A percentile compares a stretch with the other conserved stretches of the same genome.
Conservation (phyloP, 2,329 filamentous ascomycete genomes). For the Colletotrichum limetticola region DNA sequence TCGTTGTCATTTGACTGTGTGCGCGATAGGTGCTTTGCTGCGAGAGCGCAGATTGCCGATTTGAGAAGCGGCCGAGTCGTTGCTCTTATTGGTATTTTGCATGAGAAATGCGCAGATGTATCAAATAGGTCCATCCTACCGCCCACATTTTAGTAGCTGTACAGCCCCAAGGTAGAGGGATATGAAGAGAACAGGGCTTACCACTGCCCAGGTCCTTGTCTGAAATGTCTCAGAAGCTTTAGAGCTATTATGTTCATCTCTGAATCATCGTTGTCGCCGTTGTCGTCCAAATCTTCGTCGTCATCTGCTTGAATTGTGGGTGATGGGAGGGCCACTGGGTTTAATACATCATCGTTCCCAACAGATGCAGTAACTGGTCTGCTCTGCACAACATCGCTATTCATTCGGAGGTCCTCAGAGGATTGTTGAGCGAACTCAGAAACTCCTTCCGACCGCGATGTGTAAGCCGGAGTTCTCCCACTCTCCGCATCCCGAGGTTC, state of each 20-base stretch:
- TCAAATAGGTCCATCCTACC: constrained; percentile 63
- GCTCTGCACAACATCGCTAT: no score
- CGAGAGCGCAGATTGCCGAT: constrained; percentile 66
- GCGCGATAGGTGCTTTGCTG: constrained; percentile 72
- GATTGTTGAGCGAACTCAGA: no score
- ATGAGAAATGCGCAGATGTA: constrained; percentile 68
- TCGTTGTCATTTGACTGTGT: constrained; percentile 59
- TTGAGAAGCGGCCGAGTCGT: constrained; percentile 56
- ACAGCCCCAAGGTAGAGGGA: no score
- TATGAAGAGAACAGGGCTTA: neutral
- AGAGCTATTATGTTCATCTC: neutral
- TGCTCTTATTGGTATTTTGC: constrained; percentile 69
- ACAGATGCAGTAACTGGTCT: no score
- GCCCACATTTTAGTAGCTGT: no score
- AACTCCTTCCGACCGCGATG: no score
- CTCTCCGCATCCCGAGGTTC: neutral
- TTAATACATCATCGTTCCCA: no score
- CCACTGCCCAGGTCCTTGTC: constrained; percentile 20
- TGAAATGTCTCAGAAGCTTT: constrained; percentile 12
- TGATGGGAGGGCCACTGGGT: no score
- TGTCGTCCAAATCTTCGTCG: neutral
- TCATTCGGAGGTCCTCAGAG: no score
- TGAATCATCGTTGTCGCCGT: neutral
- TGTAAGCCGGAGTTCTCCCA: no score
- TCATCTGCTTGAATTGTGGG: no score